A percentile compares a stretch with the other conserved stretches of the same genome.
Evolutionary conservation across 352 stramenopile genomes (phyloP).

Genomic region (Globisporangium camurandrum): DNA sequence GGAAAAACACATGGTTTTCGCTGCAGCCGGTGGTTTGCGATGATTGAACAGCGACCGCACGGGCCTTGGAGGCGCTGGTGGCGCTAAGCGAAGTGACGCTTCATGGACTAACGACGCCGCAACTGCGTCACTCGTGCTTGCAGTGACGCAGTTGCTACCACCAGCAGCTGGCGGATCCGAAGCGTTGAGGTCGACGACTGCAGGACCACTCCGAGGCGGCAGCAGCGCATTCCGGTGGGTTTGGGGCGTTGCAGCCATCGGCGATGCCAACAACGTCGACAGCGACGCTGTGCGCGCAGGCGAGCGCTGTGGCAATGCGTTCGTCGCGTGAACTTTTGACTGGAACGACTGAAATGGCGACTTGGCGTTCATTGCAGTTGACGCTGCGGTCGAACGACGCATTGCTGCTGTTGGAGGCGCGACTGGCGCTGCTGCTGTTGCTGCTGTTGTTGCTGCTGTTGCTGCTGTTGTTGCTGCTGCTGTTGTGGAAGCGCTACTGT

Average conservation of each 20-base stretch:
- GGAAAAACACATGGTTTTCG: conserved; percentile 78
- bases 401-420: too few species aligned
- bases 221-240: conserved; percentile 3
- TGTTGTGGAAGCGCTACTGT: conserved; percentile 23
- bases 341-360: conserved; percentile 80
- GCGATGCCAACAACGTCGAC: conserved; percentile 10
- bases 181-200: conserved; percentile 30
- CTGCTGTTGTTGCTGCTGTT: too few species aligned
- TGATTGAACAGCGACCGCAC: conserved; percentile 44
- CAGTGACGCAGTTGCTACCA: neutral
- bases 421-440: too few species aligned
- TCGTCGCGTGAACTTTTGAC: conserved; percentile 35
- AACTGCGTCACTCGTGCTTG: neutral
- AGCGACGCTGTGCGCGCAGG: conserved; percentile 7
- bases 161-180: too few species aligned
- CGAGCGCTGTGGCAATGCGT: conserved; percentile 10
- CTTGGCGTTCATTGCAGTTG: conserved; percentile 37
- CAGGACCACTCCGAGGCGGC: conserved; percentile 20
- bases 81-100: too few species aligned
- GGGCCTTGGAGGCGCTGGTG: conserved; percentile 23
- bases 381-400: too few species aligned
- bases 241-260: conserved; percentile 10
- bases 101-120: too few species aligned
- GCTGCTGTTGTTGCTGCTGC: too few species aligned
- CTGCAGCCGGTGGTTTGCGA: conserved; percentile 29